Base-by-base conservation (phyloP, 192 early-diverging fungal species). In the Rhizophlyctis rosea region DNA sequence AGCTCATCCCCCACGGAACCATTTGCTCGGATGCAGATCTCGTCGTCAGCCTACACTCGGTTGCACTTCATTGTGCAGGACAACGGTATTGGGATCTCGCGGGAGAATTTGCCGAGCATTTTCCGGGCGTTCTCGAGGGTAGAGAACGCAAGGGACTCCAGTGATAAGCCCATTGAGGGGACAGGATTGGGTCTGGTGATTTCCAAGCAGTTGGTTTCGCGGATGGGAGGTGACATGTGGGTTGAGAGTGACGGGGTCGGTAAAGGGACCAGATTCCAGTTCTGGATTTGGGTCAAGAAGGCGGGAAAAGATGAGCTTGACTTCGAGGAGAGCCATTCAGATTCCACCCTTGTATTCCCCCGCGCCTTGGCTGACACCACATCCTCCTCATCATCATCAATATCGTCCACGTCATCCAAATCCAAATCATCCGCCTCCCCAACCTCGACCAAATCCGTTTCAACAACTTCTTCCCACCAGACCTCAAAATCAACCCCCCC, bases 141-240 rank as follows among this genome's bases (percentile, higher is more conserved):
- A 18, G 39, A 44, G 7, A 44, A 18, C 18, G 39, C 39, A 7
- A 7, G 39, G 9, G 39, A 44, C 18, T 7, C 39, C 39, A 44
- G 39, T 18, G 39, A 44, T 18, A 7, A 44, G 18, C 7, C 39
- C 18, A 44, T 44, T 48, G 83, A 77, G 27, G 83, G 83, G 25
- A 84, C 83, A 2, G 84, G 84, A 3, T 57, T 86, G 21, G 84
- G 84, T 1, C 65, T 86, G 34, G 84, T 81, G 14, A 86, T 86
- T 48, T 84, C 81, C 23, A 81, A 75, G n/a, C 73, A 74, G 1
- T 61, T 86, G 1, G 74, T 72, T 16, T 76, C 83, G 68, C 55
- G 73, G 52, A 86, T 86, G 84, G 84, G 84, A 7, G 84, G 84
- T 32, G 75, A 66, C 9, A 66, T 86, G 47, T 85, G 84, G 83